phyloP scores from a whole-genome alignment of 2,329 filamentous ascomycete species.

The Xylaria sp. region DNA sequence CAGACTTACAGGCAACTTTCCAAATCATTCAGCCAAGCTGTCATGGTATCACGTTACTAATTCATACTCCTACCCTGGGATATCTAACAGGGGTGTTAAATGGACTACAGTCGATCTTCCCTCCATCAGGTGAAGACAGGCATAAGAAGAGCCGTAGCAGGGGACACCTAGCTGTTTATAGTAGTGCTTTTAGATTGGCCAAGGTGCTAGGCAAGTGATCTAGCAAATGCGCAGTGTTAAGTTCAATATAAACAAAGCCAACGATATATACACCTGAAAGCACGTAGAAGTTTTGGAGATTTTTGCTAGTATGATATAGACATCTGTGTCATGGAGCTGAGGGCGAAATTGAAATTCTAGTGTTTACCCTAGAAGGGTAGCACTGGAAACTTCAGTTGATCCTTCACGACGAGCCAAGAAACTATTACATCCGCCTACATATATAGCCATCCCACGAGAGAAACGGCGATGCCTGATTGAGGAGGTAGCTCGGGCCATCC shows the following conservation, averaged over 20 bases:
- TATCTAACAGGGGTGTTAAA: conserved; percentile 5
- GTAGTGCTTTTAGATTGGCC: not conserved
- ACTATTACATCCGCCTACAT: conserved; percentile 5
- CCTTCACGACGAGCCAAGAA: conserved; percentile 7
- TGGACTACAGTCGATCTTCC: conserved; percentile 4
- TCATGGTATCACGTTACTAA: conserved; percentile 7
- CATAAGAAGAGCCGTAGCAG: not conserved
- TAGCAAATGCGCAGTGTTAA: not conserved
- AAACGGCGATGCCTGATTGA: conserved; percentile 14
- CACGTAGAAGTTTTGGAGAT: not conserved
- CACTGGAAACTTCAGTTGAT: conserved; percentile 7
- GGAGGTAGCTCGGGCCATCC: not conserved
- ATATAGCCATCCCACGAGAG: not conserved
- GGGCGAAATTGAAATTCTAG: not conserved
- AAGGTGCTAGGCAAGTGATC: not conserved
- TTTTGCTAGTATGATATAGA: not conserved
- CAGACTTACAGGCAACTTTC: not conserved
- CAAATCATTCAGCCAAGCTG: conserved; percentile 12
- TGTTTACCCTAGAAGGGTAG: not conserved
- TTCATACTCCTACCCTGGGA: not conserved
- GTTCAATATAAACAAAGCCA: not conserved
- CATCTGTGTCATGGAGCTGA: not conserved
- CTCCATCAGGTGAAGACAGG: not conserved
- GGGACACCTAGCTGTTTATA: not conserved
- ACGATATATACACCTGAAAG: not conserved